phyloP scores from a whole-genome alignment of 2,329 filamentous ascomycete species.

The Cladophialophora chaetospira region DNA sequence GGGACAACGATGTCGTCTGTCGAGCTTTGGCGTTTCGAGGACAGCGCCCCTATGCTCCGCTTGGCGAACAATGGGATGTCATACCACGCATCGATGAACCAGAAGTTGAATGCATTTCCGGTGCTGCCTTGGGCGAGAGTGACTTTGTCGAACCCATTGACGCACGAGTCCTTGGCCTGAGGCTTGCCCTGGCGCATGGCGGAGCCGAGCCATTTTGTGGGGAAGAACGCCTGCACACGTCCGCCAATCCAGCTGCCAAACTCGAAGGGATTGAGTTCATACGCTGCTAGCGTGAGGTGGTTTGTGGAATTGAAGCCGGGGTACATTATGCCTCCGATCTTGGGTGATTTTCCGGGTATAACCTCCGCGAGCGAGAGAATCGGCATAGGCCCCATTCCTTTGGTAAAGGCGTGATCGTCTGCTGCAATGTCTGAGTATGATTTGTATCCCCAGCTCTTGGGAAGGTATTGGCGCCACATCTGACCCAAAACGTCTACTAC shows the following conservation, averaged over 20 bases:
- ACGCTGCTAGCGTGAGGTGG: slow-evolving; percentile 13
- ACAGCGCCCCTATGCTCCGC: slow-evolving; percentile 1
- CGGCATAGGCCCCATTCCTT: slow-evolving; percentile 15
- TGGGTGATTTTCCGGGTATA: slow-evolving; percentile 10
- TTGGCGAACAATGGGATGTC: slow-evolving; percentile 20
- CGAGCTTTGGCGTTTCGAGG: background rate
- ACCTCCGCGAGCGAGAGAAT: slow-evolving; percentile 17
- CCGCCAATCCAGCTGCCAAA: slow-evolving; percentile 24
- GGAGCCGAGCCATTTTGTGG: slow-evolving; percentile 22
- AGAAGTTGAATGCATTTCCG: slow-evolving; percentile 18
- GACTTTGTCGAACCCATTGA: slow-evolving; percentile 17
- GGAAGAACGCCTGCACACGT: slow-evolving; percentile 20
- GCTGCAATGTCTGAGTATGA: slow-evolving; percentile 6
- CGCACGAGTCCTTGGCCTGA: slow-evolving; percentile 4
- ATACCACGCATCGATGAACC: slow-evolving; percentile 21
- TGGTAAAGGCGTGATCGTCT: slow-evolving; percentile 5
- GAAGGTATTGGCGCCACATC: slow-evolving; percentile 14
- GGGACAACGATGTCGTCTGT: slow-evolving; percentile 9
- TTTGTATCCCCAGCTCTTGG: slow-evolving; percentile 8
- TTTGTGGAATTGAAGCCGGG: slow-evolving; percentile 17
- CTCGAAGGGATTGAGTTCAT: slow-evolving; percentile 22
- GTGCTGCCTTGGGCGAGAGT: slow-evolving; percentile 18
- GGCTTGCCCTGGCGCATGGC: slow-evolving; percentile 14
- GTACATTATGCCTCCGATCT: slow-evolving; percentile 13
- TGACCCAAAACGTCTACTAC: slow-evolving; percentile 18